A percentile compares a stretch with the other conserved stretches of the same genome.
Evolutionary conservation across 2,329 filamentous ascomycete species (phyloP).

Genomic region (Thielaviopsis ethacetica): DNA sequence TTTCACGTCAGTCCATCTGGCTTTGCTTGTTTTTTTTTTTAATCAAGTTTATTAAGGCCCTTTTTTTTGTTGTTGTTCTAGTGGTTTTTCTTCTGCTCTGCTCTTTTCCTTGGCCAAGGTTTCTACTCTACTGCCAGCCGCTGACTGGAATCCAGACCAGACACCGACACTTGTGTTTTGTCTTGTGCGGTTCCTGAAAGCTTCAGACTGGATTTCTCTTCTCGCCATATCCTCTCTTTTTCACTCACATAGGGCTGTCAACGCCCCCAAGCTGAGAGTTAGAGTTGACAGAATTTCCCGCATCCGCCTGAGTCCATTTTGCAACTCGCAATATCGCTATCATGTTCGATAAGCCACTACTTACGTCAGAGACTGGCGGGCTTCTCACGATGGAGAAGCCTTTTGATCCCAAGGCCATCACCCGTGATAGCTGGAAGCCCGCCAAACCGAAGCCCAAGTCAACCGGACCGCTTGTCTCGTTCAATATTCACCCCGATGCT

Average conservation of each 20-base stretch:
- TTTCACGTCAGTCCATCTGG: neutral
- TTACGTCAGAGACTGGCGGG: slow-evolving; percentile 5
- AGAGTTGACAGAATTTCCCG: neutral
- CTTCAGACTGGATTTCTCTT: neutral
- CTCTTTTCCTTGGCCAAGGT: neutral
- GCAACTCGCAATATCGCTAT: neutral
- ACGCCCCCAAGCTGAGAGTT: neutral
- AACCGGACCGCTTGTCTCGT: slow-evolving; percentile 60
- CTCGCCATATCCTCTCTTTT: neutral
- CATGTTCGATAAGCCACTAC: slow-evolving; percentile 8
- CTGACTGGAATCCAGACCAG: neutral
- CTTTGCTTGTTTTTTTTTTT: neutral
- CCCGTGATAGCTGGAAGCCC: slow-evolving; percentile 58
- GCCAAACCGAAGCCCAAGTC: slow-evolving; percentile 46
- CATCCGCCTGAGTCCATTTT: neutral
- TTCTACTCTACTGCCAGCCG: neutral
- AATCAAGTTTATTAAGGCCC: neutral
- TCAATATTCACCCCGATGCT: slow-evolving; percentile 81
- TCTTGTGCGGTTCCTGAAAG: neutral
- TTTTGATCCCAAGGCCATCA: slow-evolving; percentile 82
- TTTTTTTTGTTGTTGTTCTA: neutral
- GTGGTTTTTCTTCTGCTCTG: neutral
- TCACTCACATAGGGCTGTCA: neutral
- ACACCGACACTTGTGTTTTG: neutral
- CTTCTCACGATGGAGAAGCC: slow-evolving; percentile 28